Evolutionary conservation across 2,329 filamentous ascomycete genomes (phyloP).

Genomic region (Ascochyta rabiei): DNA sequence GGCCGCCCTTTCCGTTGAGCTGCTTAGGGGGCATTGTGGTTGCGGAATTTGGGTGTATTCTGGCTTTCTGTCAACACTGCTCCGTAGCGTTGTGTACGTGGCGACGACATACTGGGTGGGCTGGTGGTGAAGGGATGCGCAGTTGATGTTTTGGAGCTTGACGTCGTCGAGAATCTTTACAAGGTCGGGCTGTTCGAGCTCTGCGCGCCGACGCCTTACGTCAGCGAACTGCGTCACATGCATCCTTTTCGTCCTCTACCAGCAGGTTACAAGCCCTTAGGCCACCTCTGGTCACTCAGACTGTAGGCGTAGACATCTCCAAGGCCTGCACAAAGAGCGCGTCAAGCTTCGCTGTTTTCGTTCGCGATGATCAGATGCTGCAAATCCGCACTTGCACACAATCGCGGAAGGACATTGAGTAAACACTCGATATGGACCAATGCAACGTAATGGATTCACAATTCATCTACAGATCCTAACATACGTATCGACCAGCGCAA

Average conservation of each 20-base stretch:
- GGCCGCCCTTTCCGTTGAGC: constrained; percentile 32
- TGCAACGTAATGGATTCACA: neutral
- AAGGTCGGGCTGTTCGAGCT: constrained; percentile 10
- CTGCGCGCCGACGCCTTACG: constrained; percentile 3
- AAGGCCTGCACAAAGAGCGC: neutral
- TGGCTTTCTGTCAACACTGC: neutral
- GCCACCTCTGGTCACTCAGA: too few species aligned
- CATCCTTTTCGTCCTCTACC: neutral
- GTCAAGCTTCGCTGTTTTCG: neutral
- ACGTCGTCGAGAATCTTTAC: constrained; percentile 36
- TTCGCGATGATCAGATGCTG: neutral
- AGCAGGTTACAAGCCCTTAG: too few species aligned
- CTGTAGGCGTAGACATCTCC: too few species aligned
- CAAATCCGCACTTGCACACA: neutral
- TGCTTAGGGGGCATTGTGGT: constrained; percentile 41
- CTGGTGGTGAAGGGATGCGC: constrained; percentile 6
- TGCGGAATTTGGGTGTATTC: constrained; percentile 1
- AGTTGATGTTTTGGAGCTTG: constrained; percentile 21
- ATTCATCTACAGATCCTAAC: constrained; percentile 2
- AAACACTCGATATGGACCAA: neutral
- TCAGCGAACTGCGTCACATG: neutral
- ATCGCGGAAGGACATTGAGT: neutral
- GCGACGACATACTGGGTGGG: constrained; percentile 12
- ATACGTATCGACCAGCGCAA: neutral
- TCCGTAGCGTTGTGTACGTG: neutral